Conservation (phyloP, 1,284 basidiomycete genomes). For the Volvariella surrecta region DNA sequence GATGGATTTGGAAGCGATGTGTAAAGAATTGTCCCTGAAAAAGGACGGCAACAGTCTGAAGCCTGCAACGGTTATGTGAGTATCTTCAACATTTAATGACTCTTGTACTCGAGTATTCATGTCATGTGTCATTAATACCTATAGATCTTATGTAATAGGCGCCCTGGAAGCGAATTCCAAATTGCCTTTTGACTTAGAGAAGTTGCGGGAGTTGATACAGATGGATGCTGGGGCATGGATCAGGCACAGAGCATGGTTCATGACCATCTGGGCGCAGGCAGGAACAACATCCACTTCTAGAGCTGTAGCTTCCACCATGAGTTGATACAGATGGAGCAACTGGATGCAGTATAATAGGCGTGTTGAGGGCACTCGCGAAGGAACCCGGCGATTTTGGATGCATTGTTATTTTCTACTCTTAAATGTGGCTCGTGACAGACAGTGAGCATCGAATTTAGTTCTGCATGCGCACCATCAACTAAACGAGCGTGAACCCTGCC, state of each 20-base stretch:
- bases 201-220: conserved; percentile 18
- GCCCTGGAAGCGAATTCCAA: conserved; percentile 19
- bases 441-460: no score
- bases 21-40: conserved; percentile 28
- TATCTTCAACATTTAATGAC: conserved; percentile 6
- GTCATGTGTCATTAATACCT: neutral
- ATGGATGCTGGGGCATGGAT: conserved; percentile 22
- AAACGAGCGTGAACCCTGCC: no score
- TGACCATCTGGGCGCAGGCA: conserved; percentile 6
- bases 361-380: no score
- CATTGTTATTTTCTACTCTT: no score
- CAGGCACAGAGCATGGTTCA: conserved; percentile 20
- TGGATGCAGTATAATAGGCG: no score
- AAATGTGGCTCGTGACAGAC: no score
- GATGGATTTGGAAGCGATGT: conserved; percentile 39
- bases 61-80: conserved; percentile 49
- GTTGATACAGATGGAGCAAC: no score
- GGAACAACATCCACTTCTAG: no score
- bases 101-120: neutral
- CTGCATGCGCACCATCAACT: no score
- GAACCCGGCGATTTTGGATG: no score
- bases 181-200: conserved; percentile 19
- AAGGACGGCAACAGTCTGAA: conserved; percentile 24
- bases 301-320: no score
- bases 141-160: conserved; percentile 20